Base-by-base conservation (phyloP, 2,329 filamentous ascomycete genomes). In the Pseudodiploospora longispora region DNA sequence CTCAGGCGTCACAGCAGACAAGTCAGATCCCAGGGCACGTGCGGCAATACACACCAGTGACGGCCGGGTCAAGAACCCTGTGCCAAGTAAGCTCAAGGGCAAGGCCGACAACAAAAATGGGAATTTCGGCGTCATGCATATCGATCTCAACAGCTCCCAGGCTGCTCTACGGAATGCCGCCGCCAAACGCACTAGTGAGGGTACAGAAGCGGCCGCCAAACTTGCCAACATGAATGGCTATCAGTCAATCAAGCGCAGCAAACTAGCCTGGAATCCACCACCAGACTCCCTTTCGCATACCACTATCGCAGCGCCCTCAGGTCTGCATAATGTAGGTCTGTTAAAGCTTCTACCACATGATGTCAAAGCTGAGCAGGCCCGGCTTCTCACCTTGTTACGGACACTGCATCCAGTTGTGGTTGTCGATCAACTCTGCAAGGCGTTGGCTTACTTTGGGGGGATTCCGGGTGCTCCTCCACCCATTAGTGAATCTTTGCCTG, bases 71-170 rank as follows among this genome's bases (percentile, higher is more conserved):
- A 60, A 74, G 45, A 80, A 80, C 48, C 75, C 78, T 2, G 71
- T 82, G 2, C 78, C 80, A 4, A 78, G 72, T 59, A 82, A 80
- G 57, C 64, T 82, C 43, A 78, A 81, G 55, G 75, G 76, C 47
- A 76, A 74, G 51, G 72, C 74, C 19, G 70, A 75, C 50, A 65
- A 67, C 28, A 73, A 71, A 53, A 75, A 75, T 47, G 78, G 78
- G 29, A 80, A 80, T 51, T 83, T 83, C 57, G 67, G 70, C 38
- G 75, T 82, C 35, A 80, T 83, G 71, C 76, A 80, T 45, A 80
- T 83, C 66, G 70, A 74, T 31, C 64, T 76, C 28, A 55, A 64
- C 44, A 67, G 62, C 55, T 62, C 65, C 49, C 68, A 71, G 46
- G 68, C 70, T 34, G 63, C 71, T 41, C 66, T 71, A 35, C 66